Conservation (phyloP, 768 basidiomycete genomes). For the Pleurotus cornucopiae region DNA sequence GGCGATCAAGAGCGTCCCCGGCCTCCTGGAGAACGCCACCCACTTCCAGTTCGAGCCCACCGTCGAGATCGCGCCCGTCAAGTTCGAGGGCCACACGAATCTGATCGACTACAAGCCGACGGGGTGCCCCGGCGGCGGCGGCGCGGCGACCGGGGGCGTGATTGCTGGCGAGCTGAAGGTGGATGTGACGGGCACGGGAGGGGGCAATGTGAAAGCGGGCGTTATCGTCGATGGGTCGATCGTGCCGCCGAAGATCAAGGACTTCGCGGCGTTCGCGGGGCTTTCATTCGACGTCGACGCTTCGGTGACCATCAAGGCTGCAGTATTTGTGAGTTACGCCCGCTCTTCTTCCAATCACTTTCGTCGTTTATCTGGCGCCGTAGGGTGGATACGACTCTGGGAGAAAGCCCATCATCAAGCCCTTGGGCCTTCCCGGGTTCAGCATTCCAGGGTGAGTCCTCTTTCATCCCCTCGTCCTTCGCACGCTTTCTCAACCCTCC, state of each 20-base stretch:
- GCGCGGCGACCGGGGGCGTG: no score
- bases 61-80: conserved; percentile 15
- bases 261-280: conserved; percentile 21
- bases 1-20: neutral
- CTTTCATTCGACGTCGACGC: conserved; percentile 24
- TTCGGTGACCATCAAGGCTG: no score
- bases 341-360: no score
- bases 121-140: conserved; percentile 1
- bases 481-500: neutral
- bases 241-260: conserved; percentile 26
- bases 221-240: conserved; percentile 17
- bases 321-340: conserved; percentile 13
- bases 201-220: conserved; percentile 22
- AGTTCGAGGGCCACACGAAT: conserved; percentile 15
- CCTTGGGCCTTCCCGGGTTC: conserved; percentile 25
- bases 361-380: neutral
- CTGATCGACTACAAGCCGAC: conserved; percentile 14
- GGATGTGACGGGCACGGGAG: conserved; percentile 10
- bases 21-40: neutral
- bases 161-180: neutral
- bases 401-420: conserved; percentile 20
- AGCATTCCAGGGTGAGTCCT: conserved; percentile 26
- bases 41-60: conserved; percentile 14
- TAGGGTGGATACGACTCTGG: conserved; percentile 26
- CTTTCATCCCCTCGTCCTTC: no score